Percentiles rank a stretch among this genome's conserved stretches.
Conservation (phyloP, 345 rosid genomes). For the Syzygium grande region DNA sequence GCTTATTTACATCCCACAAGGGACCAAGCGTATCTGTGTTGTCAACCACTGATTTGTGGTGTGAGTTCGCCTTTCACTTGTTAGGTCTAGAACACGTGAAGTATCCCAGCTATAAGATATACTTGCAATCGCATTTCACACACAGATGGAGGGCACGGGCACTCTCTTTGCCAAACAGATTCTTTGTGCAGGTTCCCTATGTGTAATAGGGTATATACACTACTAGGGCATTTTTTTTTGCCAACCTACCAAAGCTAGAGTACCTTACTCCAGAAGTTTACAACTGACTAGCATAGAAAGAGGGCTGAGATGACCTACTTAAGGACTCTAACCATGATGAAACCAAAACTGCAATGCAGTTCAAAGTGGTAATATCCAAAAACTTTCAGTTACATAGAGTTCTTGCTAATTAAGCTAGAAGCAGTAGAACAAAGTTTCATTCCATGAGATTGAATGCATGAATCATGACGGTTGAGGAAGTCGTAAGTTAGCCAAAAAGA, state of each 20-base stretch:
- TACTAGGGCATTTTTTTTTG: neutral
- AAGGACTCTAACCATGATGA: neutral
- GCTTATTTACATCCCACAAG: neutral
- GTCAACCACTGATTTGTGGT: neutral
- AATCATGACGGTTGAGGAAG: neutral
- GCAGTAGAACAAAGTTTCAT: neutral
- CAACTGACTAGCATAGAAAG: neutral
- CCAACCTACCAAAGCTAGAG: neutral
- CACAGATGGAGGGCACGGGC: neutral
- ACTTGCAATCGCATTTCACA: neutral
- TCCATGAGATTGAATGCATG: neutral
- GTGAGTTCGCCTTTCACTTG: neutral
- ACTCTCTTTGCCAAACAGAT: neutral
- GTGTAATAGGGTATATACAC: neutral
- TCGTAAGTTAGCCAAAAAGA: neutral
- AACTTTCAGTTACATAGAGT: neutral
- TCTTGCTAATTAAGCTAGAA: neutral
- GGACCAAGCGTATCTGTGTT: neutral
- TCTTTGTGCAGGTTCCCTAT: neutral
- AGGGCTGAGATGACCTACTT: neutral
- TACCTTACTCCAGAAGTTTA: neutral
- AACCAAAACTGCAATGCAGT: neutral
- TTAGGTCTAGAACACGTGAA: neutral
- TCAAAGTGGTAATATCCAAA: neutral
- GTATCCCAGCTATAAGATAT: neutral